A percentile compares a stretch with the other conserved stretches of the same genome.
These are phyloP conservation scores for Globisporangium paddicum DNA, from an alignment of 352 stramenopile genomes.

Conservation along the genomic window DNA sequence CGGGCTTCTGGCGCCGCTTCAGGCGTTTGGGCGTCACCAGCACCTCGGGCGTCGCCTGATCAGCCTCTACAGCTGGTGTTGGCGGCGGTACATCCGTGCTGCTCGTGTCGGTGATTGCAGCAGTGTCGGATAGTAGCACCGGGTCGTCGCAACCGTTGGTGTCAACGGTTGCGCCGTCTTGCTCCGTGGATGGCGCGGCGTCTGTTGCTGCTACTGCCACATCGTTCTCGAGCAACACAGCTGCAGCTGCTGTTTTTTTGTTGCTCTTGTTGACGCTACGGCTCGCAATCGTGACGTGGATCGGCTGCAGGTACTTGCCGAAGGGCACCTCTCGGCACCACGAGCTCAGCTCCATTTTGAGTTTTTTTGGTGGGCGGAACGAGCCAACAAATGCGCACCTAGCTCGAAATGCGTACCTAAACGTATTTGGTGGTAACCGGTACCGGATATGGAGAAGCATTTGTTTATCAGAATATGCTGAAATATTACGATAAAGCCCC, in stretches of 20 bases:
- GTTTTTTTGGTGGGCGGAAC: no score
- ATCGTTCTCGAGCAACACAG: not conserved
- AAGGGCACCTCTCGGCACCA: conserved; percentile 16
- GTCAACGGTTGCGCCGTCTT: not conserved
- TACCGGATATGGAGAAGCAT: no score
- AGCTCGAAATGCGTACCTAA: no score
- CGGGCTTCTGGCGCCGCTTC: conserved; percentile 21
- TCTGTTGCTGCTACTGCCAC: conserved; percentile 1
- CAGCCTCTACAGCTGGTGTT: not conserved
- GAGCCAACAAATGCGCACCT: no score
- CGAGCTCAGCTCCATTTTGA: conserved; percentile 13
- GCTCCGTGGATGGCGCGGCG: not conserved
- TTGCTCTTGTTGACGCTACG: not conserved
- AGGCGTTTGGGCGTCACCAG: conserved; percentile 19
- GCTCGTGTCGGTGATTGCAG: not conserved
- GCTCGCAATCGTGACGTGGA: conserved; percentile 26
- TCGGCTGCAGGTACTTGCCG: conserved; percentile 41
- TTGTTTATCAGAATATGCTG: no score
- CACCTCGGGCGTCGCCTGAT: not conserved
- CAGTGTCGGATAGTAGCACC: not conserved
- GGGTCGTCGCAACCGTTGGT: not conserved
- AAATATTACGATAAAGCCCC: no score
- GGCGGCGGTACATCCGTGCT: not conserved
- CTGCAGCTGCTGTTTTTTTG: not conserved
- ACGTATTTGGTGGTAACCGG: no score